These are phyloP conservation scores for Coemansia sp. DNA, from an alignment of 192 early-diverging fungal genomes.

Conservation along the genomic window DNA sequence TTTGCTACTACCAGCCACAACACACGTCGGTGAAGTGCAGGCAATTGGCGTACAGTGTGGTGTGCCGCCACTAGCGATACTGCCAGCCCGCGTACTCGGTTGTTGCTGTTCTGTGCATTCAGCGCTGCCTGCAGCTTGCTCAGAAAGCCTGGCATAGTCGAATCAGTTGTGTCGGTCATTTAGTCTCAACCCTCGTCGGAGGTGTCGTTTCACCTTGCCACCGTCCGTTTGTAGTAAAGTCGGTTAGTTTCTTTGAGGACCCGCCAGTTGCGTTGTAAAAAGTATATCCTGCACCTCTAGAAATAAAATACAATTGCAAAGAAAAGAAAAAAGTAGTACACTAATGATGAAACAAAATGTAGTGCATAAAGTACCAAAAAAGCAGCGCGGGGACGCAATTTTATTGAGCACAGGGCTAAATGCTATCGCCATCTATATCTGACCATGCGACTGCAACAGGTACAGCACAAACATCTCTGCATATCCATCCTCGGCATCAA, in stretches of 20 bases:
- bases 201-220: not conserved
- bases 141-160: not conserved
- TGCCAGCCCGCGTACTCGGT: not conserved
- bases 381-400: no score
- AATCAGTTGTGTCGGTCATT: not conserved
- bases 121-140: not conserved
- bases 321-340: not conserved
- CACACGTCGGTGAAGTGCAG: not conserved
- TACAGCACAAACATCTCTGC: constrained; percentile 31
- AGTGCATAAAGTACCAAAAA: not conserved
- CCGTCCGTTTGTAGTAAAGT: no score
- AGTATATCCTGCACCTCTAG: not conserved
- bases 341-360: no score
- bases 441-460: constrained; percentile 32
- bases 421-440: constrained; percentile 4
- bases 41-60: not conserved
- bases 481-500: constrained; percentile 3
- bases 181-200: not conserved
- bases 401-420: no score
- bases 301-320: not conserved
- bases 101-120: not conserved
- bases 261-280: not conserved
- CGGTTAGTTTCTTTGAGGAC: no score
- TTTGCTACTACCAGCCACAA: constrained; percentile 1
- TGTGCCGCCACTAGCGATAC: not conserved